phyloP scores from a whole-genome alignment of 305 asterid genomes.

The Ajuga reptans region DNA sequence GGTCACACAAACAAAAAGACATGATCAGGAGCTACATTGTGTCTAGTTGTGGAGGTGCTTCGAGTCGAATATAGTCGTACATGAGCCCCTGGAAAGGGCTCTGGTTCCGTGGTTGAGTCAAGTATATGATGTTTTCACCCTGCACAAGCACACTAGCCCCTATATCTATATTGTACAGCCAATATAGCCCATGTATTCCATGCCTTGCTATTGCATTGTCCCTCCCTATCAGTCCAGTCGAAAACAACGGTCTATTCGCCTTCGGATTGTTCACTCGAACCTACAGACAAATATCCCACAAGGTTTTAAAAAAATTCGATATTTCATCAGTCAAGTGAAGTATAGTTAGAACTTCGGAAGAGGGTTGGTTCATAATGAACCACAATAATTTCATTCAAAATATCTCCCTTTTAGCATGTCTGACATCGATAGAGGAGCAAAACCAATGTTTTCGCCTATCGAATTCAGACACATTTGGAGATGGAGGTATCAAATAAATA shows the following conservation, averaged over 20 bases:
- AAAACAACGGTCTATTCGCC: constrained; percentile 53
- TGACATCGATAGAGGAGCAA: no score
- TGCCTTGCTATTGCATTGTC: constrained; percentile 95
- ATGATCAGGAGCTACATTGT: neutral
- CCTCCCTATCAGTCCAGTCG: constrained; percentile 82
- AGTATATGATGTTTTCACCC: constrained; percentile 55
- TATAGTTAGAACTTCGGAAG: no score
- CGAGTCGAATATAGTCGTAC: constrained; percentile 56
- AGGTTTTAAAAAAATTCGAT: no score
- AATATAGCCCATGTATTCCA: constrained; percentile 82
- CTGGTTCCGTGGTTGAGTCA: constrained; percentile 44
- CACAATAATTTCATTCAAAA: no score
- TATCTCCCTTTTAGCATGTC: no score
- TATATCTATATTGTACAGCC: constrained; percentile 67
- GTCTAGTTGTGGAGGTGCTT: constrained; percentile 30
- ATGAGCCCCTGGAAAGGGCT: constrained; percentile 55
- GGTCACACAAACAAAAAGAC: neutral
- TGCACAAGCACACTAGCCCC: constrained; percentile 37
- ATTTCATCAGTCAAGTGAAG: no score
- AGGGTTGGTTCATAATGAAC: no score
- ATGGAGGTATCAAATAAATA: no score
- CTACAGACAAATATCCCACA: constrained; percentile 32
- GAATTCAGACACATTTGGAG: no score
- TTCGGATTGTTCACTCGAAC: constrained; percentile 68
- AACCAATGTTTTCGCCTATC: no score